Percentiles rank a stretch among this genome's conserved stretches.
phyloP scores from a whole-genome alignment of 495 filamentous ascomycete genomes.

The Lasiosphaeris hirsuta region DNA sequence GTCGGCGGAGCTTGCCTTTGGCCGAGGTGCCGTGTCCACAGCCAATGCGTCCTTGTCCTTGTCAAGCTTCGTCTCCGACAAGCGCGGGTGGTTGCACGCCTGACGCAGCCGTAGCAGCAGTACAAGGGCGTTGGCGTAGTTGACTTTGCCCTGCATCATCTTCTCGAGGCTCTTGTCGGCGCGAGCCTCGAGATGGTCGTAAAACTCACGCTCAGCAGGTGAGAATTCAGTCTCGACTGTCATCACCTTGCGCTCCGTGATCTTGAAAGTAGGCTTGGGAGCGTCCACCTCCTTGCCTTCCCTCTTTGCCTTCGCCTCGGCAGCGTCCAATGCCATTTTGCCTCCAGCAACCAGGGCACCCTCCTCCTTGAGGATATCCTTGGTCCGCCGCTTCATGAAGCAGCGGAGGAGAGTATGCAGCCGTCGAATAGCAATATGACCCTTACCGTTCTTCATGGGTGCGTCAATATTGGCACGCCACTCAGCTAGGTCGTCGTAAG shows the following conservation, averaged over 20 bases:
- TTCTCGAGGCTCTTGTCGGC: slow-evolving; percentile 80
- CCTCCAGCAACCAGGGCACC: slow-evolving; percentile 70
- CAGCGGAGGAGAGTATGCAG: slow-evolving; percentile 79
- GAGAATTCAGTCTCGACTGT: slow-evolving; percentile 76
- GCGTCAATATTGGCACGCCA: slow-evolving; percentile 87
- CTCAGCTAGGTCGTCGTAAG: slow-evolving; percentile 72
- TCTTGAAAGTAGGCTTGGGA: slow-evolving; percentile 65
- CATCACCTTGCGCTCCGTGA: slow-evolving; percentile 82
- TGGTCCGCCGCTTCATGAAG: slow-evolving; percentile 95
- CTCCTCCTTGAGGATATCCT: slow-evolving; percentile 85
- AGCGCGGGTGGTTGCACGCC: slow-evolving; percentile 87
- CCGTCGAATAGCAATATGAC: slow-evolving; percentile 82
- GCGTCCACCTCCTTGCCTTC: slow-evolving; percentile 43
- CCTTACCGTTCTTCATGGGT: slow-evolving; percentile 81
- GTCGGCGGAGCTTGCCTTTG: slow-evolving; percentile 49
- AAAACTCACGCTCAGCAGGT: slow-evolving; percentile 75
- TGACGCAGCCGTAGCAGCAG: slow-evolving; percentile 84
- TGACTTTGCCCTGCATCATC: slow-evolving; percentile 66
- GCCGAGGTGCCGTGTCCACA: slow-evolving; percentile 52
- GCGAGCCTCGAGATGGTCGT: slow-evolving; percentile 74
- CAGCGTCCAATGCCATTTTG: slow-evolving; percentile 47
- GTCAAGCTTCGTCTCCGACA: slow-evolving; percentile 77
- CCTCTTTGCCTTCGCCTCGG: slow-evolving; percentile 43
- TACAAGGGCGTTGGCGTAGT: slow-evolving; percentile 70
- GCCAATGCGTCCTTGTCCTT: slow-evolving; percentile 82